Evolutionary conservation across 2,329 filamentous ascomycete species (phyloP), one percentile per base, ranked within the genome.

Genomic region (Arthroderma sp.): DNA sequence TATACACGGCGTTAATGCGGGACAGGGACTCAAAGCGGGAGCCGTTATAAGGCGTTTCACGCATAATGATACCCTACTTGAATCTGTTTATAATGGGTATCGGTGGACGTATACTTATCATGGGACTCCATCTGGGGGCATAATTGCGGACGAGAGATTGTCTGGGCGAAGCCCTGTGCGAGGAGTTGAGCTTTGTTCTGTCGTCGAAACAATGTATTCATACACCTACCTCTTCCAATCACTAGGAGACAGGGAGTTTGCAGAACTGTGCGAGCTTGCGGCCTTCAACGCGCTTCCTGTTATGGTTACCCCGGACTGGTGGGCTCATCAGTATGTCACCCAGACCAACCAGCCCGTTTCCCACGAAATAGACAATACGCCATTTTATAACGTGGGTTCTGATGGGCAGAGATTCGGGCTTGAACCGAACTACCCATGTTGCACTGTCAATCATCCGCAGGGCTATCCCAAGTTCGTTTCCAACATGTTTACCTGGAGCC

Each of bases 391-490:
- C 44, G 67, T 70, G 27, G 66, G 69, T 40, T 57, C 55, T 4
- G 54, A 56, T 29, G 66, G 66, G 2, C 64, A 70, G 34, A 70
- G 68, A 0, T 77, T 71, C 52, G 73, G 72, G 1, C 58, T 75
- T 9, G 72, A 74, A 45, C 70, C 70, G 2, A 65, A 72, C 31
- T 75, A 61, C 46, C 63, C 63, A 1, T 78, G 74, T 57, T 78
- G 74, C 51, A 75, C 73, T 1, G 74, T 78, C 47, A 78, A 78
- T 46, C 72, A 77, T 50, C 69, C 67, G 1, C 73, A 77, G 51
- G 75, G 70, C 6, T 74, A 70, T 48, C 73, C 75, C 0, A 77
- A 77, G 50, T 76, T 73, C 45, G 54, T 73, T 1, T 65, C 70
- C 6, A 62, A 66, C 45, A 67, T 66, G 47, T 77, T 66, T 57